Evolutionary conservation across 2,329 filamentous ascomycete genomes (phyloP), one percentile per base, ranked within the genome.

Genomic region (Pseudogymnoascus sp.): DNA sequence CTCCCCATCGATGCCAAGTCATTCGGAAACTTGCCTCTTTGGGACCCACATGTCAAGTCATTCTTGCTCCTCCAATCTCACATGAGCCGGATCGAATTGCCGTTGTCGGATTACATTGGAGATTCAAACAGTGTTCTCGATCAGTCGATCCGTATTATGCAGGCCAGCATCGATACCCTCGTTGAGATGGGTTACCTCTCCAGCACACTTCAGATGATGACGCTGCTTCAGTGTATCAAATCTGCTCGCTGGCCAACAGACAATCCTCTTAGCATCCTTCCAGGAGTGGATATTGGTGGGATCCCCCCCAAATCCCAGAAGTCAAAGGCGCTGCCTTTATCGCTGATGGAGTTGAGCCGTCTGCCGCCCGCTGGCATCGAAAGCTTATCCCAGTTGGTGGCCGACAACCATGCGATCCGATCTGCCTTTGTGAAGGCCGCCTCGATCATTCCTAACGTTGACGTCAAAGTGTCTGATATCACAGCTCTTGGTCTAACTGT

Each of bases 11-110:
- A 81, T 54, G 69, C 69, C 16, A 77, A 77, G 16, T 61, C 59
- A 40, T 75, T 77, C 3, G 85, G 95, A 62, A 87, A 86, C 8
- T 78, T 97, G 42, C 93, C 93, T 1, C 90, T 99, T 87, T 99
- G 95, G 95, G 95, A 99, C 77, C 95, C 95, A 0, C 95, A 99
- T 73, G 91, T 97, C 72, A 99, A 99, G 75, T 87, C 95, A 0
- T 97, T 97, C 78, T 79, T 99, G 39, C 82, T 99, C 1, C 82
- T 99, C 0, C 96, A 99, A 76, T 92, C 95, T 0, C 92, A 97
- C 76, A 96, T 99, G 85, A 91, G 90, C 18, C 89, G 93, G 64
- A 88, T 97, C 68, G 87, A 93, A 63, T 85, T 99, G 3, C 96
- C 96, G 3, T 97, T 99, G 64, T 88, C 90, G 0, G 95, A 99